A percentile compares a stretch with the other conserved stretches of the same genome.
Conservation (phyloP, 2,329 filamentous ascomycete species). For the Talaromyces sp. region DNA sequence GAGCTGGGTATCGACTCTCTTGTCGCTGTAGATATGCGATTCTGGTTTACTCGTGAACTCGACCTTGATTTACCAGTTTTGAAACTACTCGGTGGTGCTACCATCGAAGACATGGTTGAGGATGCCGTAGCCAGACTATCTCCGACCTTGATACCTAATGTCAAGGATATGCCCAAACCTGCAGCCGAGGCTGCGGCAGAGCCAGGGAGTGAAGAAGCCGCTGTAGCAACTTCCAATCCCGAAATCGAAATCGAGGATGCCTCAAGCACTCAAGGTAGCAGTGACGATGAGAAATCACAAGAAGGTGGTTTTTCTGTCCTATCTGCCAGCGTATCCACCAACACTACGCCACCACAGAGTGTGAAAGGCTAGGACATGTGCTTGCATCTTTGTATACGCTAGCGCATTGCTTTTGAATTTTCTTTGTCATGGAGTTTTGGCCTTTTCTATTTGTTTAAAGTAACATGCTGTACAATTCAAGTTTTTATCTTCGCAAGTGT, state of each 20-base stretch:
- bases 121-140: background rate
- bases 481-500: background rate
- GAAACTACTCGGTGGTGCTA: constrained; percentile 41
- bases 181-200: background rate
- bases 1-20: constrained; percentile 25
- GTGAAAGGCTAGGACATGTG: background rate
- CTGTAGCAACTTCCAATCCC: background rate
- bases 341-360: constrained; percentile 1
- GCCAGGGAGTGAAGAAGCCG: background rate
- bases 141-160: background rate
- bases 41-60: constrained; percentile 48
- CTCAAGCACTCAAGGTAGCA: background rate
- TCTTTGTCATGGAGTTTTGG: background rate
- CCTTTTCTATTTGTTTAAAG: background rate
- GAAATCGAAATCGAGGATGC: background rate
- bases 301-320: background rate
- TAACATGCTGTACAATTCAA: background rate
- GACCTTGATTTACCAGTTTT: constrained; percentile 47
- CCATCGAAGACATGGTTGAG: background rate
- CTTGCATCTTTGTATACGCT: background rate
- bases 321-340: background rate
- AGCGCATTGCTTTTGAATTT: background rate
- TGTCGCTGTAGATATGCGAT: constrained; percentile 13
- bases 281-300: background rate
- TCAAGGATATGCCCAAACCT: background rate